These are phyloP conservation scores for Pichia exigua DNA, from an alignment of 805 yeast genomes.

Conservation along the genomic window DNA sequence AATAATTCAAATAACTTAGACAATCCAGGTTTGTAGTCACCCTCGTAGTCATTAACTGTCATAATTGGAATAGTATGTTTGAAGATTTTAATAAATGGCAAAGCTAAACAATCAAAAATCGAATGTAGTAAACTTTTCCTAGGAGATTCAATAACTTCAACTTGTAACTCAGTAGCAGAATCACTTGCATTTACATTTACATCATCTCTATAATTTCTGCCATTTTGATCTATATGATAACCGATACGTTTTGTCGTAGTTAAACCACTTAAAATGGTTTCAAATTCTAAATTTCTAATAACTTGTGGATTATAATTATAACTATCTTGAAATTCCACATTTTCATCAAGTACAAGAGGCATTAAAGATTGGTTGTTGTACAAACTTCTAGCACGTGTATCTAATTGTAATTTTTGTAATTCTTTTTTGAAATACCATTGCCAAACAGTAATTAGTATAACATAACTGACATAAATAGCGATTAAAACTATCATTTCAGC, in stretches of 20 bases:
- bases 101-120: conserved; percentile 9
- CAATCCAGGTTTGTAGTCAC: conserved; percentile 16
- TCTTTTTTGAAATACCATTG: conserved; percentile 28
- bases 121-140: conserved; percentile 3
- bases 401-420: conserved; percentile 14
- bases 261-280: conserved; percentile 19
- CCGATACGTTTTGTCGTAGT: conserved; percentile 18
- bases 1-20: conserved; percentile 14
- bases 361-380: conserved; percentile 19
- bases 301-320: conserved; percentile 25
- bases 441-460: conserved; percentile 39
- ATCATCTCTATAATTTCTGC: conserved; percentile 11
- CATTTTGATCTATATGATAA: conserved; percentile 6
- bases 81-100: conserved; percentile 18
- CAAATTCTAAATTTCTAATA: conserved; percentile 23
- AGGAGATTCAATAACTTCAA: conserved; percentile 3
- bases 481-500: conserved; percentile 52
- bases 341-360: conserved; percentile 14
- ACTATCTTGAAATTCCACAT: conserved; percentile 23
- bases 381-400: conserved; percentile 21
- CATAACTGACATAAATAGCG: conserved; percentile 52
- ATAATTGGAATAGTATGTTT: conserved; percentile 21
- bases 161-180: conserved; percentile 2
- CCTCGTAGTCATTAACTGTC: conserved; percentile 16
- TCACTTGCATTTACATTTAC: neutral